These are phyloP conservation scores for Akanthomyces lecanii DNA, from an alignment of 2,329 filamentous ascomycete species.

Conservation along the genomic window DNA sequence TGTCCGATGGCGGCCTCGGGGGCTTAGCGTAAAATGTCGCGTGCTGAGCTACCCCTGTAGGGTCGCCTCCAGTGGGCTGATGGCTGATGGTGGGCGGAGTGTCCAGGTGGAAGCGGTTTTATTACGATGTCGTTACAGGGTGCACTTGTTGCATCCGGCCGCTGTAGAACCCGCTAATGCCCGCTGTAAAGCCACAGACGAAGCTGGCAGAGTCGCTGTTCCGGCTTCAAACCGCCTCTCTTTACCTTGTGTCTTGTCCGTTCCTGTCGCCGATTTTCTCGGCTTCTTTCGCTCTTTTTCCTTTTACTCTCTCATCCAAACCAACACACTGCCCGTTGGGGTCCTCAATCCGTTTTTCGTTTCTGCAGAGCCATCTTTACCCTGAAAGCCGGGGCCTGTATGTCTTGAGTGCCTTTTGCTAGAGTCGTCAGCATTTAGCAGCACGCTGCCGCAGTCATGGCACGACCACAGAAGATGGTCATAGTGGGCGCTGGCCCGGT, in stretches of 20 bases:
- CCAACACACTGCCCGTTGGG: neutral
- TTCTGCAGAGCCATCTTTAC: neutral
- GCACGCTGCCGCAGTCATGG: constrained; percentile 28
- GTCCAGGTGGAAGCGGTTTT: no score
- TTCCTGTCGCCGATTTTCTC: neutral
- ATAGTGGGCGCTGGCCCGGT: constrained; percentile 92
- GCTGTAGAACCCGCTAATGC: neutral
- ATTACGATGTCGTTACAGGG: neutral
- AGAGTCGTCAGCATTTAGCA: neutral
- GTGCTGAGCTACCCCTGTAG: constrained; percentile 5
- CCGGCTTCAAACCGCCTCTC: neutral
- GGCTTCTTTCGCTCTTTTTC: neutral
- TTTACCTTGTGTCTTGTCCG: neutral
- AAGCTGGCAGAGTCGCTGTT: no score
- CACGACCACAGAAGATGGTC: constrained; percentile 60
- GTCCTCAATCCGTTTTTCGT: neutral
- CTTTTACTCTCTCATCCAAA: neutral
- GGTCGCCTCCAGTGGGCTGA: neutral
- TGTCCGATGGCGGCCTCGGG: neutral
- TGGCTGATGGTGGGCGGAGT: neutral
- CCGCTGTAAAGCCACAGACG: neutral
- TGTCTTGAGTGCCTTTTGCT: neutral
- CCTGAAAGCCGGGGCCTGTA: neutral
- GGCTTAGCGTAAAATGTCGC: constrained; percentile 3
- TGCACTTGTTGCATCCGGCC: no score